Conservation (phyloP, 2,329 filamentous ascomycete species). For the Pestalotiopsis sp. region DNA sequence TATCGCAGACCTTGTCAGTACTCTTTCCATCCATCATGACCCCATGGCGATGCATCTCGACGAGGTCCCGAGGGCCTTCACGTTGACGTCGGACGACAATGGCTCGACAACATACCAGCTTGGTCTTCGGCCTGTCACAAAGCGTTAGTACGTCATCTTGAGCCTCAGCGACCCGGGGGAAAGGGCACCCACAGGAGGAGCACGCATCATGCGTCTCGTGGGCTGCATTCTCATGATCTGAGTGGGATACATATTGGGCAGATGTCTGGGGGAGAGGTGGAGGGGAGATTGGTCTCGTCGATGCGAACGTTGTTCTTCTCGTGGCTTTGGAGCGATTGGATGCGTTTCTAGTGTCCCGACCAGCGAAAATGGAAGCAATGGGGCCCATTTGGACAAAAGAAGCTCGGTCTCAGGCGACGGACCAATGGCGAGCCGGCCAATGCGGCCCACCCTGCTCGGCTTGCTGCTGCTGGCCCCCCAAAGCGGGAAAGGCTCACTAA, state of each 20-base stretch:
- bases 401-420: constrained; percentile 1
- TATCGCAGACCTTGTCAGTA: constrained; percentile 40
- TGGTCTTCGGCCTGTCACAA: constrained; percentile 64
- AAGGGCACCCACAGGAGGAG: constrained; percentile 67
- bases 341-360: constrained; percentile 1
- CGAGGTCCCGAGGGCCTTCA: constrained; percentile 6
- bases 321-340: not conserved
- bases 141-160: constrained; percentile 38
- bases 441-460: not conserved
- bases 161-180: constrained; percentile 21
- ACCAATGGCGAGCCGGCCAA: not conserved
- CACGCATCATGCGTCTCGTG: constrained; percentile 67
- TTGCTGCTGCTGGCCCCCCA: not conserved
- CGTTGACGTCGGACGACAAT: constrained; percentile 15
- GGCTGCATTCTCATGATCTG: constrained; percentile 68
- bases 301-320: constrained; percentile 15
- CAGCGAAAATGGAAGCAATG: constrained; percentile 7
- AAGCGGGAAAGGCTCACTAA: not conserved
- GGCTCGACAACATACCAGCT: constrained; percentile 56
- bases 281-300: constrained; percentile 31
- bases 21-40: not conserved
- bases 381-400: constrained; percentile 1
- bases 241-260: constrained; percentile 64
- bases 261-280: constrained; percentile 9
- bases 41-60: constrained; percentile 10